These are phyloP conservation scores for Penicillium riverlandense DNA, from an alignment of 495 filamentous ascomycete genomes.

Conservation along the genomic window DNA sequence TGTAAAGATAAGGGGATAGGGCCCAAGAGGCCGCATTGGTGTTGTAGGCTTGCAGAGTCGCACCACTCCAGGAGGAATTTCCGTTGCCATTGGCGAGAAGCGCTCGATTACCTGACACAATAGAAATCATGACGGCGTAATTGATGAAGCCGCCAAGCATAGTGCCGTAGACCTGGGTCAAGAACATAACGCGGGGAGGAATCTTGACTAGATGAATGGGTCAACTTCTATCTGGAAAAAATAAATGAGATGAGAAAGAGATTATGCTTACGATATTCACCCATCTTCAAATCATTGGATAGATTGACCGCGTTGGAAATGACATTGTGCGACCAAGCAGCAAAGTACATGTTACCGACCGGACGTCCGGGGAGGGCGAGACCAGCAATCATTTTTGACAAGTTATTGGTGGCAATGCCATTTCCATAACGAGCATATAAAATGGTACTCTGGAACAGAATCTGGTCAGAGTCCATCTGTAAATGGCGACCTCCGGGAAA, in stretches of 20 bases:
- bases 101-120: constrained; percentile 25
- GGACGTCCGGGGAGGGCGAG: constrained; percentile 36
- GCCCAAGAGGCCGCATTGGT: constrained; percentile 40
- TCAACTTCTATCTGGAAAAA: not conserved
- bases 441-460: constrained; percentile 16
- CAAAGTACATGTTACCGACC: constrained; percentile 37
- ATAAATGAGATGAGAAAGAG: not conserved
- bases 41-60: constrained; percentile 33
- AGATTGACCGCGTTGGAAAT: constrained; percentile 24
- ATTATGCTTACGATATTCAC: constrained; percentile 25
- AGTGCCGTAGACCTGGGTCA: constrained; percentile 36
- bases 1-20: constrained; percentile 34
- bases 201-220: constrained; percentile 28
- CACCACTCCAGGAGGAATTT: constrained; percentile 40
- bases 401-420: constrained; percentile 31
- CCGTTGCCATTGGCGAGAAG: constrained; percentile 33
- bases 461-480: not conserved
- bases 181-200: constrained; percentile 36
- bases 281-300: constrained; percentile 31
- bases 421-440: constrained; percentile 28
- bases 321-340: constrained; percentile 32
- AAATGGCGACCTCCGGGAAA: not conserved
- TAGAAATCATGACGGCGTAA: constrained; percentile 42
- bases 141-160: constrained; percentile 41
- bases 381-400: constrained; percentile 33